Conservation (phyloP, 371 early-diverging fungal species). For the Saksenaea vasiformis region DNA sequence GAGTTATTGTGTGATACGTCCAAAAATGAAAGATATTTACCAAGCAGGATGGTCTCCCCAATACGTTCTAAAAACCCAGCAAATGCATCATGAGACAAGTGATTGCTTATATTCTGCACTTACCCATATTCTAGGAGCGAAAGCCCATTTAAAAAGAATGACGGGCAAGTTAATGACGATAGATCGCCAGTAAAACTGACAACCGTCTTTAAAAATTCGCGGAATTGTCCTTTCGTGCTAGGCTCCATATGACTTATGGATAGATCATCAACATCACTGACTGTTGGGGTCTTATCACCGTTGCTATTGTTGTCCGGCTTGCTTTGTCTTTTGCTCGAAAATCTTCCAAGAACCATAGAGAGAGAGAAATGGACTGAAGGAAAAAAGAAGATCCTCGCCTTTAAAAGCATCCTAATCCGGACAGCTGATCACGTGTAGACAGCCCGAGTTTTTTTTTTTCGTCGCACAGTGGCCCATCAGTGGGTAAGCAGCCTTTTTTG, state of each 20-base stretch:
- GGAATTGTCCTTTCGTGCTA: slow-evolving; percentile 33
- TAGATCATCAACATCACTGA: slow-evolving; percentile 32
- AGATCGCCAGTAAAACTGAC: slow-evolving; percentile 76
- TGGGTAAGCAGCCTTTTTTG: too few species aligned
- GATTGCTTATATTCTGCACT: neutral
- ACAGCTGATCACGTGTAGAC: too few species aligned
- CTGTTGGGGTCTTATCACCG: slow-evolving; percentile 24
- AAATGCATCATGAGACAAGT: neutral
- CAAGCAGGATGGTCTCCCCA: slow-evolving; percentile 24
- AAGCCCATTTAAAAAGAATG: slow-evolving; percentile 69
- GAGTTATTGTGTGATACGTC: neutral
- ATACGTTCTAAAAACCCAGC: slow-evolving; percentile 10
- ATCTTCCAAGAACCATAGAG: neutral
- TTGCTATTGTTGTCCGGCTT: neutral
- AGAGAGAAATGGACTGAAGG: neutral
- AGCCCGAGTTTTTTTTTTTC: too few species aligned
- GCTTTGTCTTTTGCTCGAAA: neutral
- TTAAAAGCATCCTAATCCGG: too few species aligned
- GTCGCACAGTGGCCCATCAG: too few species aligned
- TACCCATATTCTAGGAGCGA: slow-evolving; percentile 76
- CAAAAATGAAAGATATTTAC: slow-evolving; percentile 4
- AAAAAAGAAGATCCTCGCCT: neutral
- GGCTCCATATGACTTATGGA: slow-evolving; percentile 35
- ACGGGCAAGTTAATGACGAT: slow-evolving; percentile 72
- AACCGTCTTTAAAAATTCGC: slow-evolving; percentile 50